Evolutionary conservation across 1,284 basidiomycete species (phyloP), one percentile per base, ranked within the genome.

Genomic region (Trichosporon sp.): DNA sequence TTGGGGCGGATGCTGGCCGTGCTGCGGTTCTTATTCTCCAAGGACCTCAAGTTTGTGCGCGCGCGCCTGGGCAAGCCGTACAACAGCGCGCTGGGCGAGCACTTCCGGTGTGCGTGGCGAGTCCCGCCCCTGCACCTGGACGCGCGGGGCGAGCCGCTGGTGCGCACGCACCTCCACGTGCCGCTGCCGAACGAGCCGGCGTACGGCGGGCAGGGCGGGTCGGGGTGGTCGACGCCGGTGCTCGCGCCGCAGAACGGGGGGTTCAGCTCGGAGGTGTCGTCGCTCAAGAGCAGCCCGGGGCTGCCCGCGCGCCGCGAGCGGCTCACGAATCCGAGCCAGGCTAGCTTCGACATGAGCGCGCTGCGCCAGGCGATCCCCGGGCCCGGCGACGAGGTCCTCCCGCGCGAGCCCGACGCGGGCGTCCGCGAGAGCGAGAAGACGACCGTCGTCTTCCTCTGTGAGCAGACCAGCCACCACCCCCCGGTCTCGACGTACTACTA

Each of bases 11-110:
- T 98, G 91, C 86, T 98, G 27, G 91, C 93, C 42, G 91, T 92
- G 9, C 83, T 98, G 47, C 89, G 94, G 29, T 99, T 95, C 82
- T 86, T 89, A 11, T 94, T 95, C 81, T 92, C 93, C 65, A 98
- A 98, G 82, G 95, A 99, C 79, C 90, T 97, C 80, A 97, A 96
- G 84, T 96, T 94, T 76, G 87, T 97, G 69, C 89, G 92, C 69
- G 92, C 93, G 56, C 92, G 92, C 81, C 88, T 97, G 21, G 93
- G 92, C 86, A 98, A 98, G 81, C 94, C 95, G 0, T 98, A 98
- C 86, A 95, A 96, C 84, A 94, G 93, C 0, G 92, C 94, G 35
- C 87, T 96, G 0, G 93, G 92, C 78, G 93, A 96, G 82, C 91
- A 95, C 83, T 96, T 96, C 84, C 89, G 92, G 65, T 88, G 92